These are phyloP conservation scores for Backusella tarrabulga DNA, from an alignment of 192 early-diverging fungal genomes.

Conservation along the genomic window DNA sequence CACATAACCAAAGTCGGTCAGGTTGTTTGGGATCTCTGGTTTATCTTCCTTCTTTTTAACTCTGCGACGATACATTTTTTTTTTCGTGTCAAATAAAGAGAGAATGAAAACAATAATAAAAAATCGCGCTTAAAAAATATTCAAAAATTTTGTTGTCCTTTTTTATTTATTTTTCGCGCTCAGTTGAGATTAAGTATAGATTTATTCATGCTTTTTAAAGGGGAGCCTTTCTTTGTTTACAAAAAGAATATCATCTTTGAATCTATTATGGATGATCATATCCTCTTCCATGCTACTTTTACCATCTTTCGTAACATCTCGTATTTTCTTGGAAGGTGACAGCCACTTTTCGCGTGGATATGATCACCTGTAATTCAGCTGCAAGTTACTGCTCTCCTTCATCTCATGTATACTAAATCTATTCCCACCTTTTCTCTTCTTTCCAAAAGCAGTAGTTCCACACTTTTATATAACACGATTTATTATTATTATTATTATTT, in stretches of 20 bases:
- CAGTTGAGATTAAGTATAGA: neutral
- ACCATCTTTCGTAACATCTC: no score
- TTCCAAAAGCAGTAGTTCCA: no score
- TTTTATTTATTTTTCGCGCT: neutral
- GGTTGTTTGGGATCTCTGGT: neutral
- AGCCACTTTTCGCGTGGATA: no score
- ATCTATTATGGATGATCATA: no score
- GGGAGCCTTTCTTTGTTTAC: no score
- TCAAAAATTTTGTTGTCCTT: neutral
- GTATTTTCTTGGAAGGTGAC: no score
- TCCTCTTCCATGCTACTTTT: no score
- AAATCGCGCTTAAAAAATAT: neutral
- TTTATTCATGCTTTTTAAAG: neutral
- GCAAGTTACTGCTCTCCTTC: no score
- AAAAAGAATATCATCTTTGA: no score
- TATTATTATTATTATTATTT: neutral
- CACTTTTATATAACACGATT: neutral
- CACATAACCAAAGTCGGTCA: slow-evolving; percentile 32
- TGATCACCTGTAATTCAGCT: no score
- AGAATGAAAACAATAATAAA: neutral
- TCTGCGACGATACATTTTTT: slow-evolving; percentile 14
- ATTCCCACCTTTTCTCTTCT: no score
- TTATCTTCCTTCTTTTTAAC: neutral
- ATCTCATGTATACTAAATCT: no score
- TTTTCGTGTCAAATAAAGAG: neutral